Evolutionary conservation across 2,329 filamentous ascomycete species (phyloP).

Genomic region (Neofusicoccum kwambonambiense): DNA sequence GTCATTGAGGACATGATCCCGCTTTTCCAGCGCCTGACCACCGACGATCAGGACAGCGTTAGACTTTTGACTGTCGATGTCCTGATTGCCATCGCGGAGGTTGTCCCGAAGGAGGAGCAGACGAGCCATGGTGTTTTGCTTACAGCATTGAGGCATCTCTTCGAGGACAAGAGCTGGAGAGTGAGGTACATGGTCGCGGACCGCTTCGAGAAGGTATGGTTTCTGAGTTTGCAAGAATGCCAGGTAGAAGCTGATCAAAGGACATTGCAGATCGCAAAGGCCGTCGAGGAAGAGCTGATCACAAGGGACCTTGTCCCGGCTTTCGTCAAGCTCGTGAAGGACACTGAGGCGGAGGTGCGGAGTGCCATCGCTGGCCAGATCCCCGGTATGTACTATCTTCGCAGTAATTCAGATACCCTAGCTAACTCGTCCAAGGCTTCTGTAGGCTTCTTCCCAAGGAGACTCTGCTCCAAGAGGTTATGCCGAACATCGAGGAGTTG

Average conservation of each 20-base stretch:
- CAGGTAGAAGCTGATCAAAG: slow-evolving; percentile 26
- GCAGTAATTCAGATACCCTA: slow-evolving; percentile 13
- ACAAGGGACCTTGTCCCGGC: slow-evolving; percentile 90
- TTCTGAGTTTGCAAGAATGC: background rate
- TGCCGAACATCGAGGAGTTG: slow-evolving; percentile 93
- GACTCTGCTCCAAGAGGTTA: slow-evolving; percentile 89
- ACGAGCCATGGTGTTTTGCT: slow-evolving; percentile 91
- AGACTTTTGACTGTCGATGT: slow-evolving; percentile 94
- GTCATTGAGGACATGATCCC: slow-evolving; percentile 99
- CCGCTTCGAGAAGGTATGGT: slow-evolving; percentile 84
- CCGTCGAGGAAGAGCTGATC: slow-evolving; percentile 95
- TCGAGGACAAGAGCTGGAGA: slow-evolving; percentile 99
- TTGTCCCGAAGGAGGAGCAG: slow-evolving; percentile 97
- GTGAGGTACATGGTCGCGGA: slow-evolving; percentile 99
- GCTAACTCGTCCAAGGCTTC: slow-evolving; percentile 65
- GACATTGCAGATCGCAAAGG: slow-evolving; percentile 81
- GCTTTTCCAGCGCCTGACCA: slow-evolving; percentile 93
- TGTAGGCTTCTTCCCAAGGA: slow-evolving; percentile 84
- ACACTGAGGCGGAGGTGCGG: slow-evolving; percentile 95
- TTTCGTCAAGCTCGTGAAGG: slow-evolving; percentile 96
- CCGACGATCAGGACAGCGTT: slow-evolving; percentile 97
- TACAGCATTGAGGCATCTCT: slow-evolving; percentile 84
- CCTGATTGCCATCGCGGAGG: slow-evolving; percentile 92
- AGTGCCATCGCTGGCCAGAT: slow-evolving; percentile 97
- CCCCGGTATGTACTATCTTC: slow-evolving; percentile 56